Percentiles rank a stretch among this genome's conserved stretches.
Conservation (phyloP, 176 grass and related monocot genomes). For the Tillandsia leiboldiana region DNA sequence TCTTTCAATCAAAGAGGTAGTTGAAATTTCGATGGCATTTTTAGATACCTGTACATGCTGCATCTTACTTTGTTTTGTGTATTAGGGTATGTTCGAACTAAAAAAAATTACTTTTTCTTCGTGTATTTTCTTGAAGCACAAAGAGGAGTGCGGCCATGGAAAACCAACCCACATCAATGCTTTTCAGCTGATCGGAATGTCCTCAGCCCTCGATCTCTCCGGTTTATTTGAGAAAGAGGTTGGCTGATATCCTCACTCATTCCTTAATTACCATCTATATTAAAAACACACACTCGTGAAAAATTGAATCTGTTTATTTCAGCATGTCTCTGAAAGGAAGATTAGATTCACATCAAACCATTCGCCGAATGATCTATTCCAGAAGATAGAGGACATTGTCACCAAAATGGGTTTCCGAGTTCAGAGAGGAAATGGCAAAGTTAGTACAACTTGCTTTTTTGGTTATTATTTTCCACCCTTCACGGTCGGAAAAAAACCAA, state of each 20-base stretch:
- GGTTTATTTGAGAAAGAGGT: conserved; percentile 95
- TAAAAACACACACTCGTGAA: background rate
- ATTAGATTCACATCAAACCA: conserved; percentile 70
- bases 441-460: conserved; percentile 9
- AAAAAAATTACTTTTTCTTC: background rate
- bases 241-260: background rate
- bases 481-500: background rate
- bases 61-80: background rate
- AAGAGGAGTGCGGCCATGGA: conserved; percentile 11
- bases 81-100: background rate
- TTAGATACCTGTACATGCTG: background rate
- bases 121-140: conserved; percentile 35
- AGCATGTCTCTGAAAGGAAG: conserved; percentile 66
- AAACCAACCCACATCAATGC: conserved; percentile 54
- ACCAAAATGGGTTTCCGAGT: conserved; percentile 43
- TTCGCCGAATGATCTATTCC: conserved; percentile 37
- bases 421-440: conserved; percentile 41
- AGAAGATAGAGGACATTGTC: conserved; percentile 42
- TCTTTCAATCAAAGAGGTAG: conserved; percentile 52
- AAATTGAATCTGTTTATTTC: conserved; percentile 3
- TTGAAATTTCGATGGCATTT: background rate
- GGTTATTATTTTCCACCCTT: background rate
- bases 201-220: conserved; percentile 82
- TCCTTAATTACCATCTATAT: background rate
- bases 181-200: conserved; percentile 93